These are phyloP conservation scores for Fusarium dlaminii DNA, from an alignment of 2,329 filamentous ascomycete genomes.

Conservation along the genomic window DNA sequence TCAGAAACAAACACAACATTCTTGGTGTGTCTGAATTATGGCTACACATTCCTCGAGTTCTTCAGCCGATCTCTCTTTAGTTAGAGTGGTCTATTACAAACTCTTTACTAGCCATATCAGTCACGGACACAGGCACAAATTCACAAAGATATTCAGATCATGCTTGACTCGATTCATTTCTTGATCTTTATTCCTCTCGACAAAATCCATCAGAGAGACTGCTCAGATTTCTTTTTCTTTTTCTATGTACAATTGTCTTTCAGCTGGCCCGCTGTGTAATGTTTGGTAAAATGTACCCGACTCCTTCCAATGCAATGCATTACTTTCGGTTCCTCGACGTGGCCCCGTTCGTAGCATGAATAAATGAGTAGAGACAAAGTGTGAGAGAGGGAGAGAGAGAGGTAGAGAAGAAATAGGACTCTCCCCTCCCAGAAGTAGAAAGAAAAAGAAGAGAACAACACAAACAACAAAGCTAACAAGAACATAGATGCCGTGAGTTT, in stretches of 20 bases:
- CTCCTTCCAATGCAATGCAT: constrained; percentile 44
- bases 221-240: constrained; percentile 34
- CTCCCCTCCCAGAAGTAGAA: not conserved
- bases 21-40: not conserved
- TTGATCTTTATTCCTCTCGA: constrained; percentile 27
- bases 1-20: not conserved
- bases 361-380: not conserved
- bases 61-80: not conserved
- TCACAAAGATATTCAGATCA: not conserved
- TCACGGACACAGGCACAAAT: not conserved
- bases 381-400: not conserved
- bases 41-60: constrained; percentile 5
- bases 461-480: constrained; percentile 18
- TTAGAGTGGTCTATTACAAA: not conserved
- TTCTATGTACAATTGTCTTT: constrained; percentile 43
- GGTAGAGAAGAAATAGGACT: not conserved
- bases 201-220: constrained; percentile 24
- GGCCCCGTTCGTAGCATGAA: constrained; percentile 21
- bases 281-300: constrained; percentile 32
- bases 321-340: constrained; percentile 39
- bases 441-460: not conserved
- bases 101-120: not conserved
- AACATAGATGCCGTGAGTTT: constrained; percentile 34
- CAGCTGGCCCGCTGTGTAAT: constrained; percentile 38
- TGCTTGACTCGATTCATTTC: constrained; percentile 10